Evolutionary conservation across 257 asterid genomes (phyloP).

Genomic region (Pogostemon cablin): DNA sequence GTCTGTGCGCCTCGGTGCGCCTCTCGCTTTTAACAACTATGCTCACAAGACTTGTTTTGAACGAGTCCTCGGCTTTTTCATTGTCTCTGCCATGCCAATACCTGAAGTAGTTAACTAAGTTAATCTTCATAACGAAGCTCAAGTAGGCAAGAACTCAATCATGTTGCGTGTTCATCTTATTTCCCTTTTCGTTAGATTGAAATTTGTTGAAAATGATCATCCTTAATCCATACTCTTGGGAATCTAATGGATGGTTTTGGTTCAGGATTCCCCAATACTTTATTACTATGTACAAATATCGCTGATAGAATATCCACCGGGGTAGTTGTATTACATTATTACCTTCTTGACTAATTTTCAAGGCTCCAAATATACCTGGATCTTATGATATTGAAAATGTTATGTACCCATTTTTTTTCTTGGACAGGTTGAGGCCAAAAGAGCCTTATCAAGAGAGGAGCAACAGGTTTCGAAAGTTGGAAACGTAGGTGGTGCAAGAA

Average conservation of each 20-base stretch:
- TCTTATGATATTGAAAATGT: neutral
- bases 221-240: neutral
- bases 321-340: neutral
- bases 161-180: neutral
- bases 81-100: neutral
- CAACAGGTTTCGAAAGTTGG: slow-evolving; percentile 76
- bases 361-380: neutral
- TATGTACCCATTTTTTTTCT: neutral
- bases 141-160: neutral
- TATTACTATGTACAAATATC: neutral
- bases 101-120: neutral
- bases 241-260: neutral
- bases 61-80: neutral
- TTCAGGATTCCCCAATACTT: neutral
- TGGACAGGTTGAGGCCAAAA: slow-evolving; percentile 85
- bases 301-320: neutral
- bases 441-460: slow-evolving; percentile 93
- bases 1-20: too few species aligned
- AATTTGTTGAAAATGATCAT: neutral
- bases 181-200: neutral
- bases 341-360: neutral
- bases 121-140: neutral
- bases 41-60: neutral
- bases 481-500: slow-evolving; percentile 57
- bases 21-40: too few species aligned